These are phyloP conservation scores for Phyllosticta capitalensis DNA, from an alignment of 2,329 filamentous ascomycete genomes.

Conservation along the genomic window DNA sequence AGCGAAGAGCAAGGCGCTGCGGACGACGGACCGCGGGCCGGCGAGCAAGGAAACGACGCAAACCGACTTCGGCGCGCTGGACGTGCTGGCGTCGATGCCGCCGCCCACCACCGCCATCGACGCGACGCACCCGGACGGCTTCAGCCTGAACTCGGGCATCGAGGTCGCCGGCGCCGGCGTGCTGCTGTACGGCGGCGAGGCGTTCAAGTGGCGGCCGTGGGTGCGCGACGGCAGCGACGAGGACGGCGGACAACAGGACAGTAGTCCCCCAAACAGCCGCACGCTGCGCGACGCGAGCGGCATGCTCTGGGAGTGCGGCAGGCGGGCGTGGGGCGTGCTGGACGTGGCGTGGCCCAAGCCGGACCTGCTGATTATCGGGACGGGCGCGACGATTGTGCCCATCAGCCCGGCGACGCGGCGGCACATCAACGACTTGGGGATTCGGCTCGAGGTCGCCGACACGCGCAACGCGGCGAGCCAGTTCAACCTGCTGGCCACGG, in stretches of 20 bases:
- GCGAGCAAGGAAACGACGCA: conserved; percentile 52
- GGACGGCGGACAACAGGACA: conserved; percentile 24
- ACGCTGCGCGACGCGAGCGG: conserved; percentile 63
- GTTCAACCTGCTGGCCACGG: conserved; percentile 91
- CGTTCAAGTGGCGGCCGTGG: conserved; percentile 85
- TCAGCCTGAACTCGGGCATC: conserved; percentile 74
- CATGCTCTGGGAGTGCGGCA: conserved; percentile 71
- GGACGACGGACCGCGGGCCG: conserved; percentile 50
- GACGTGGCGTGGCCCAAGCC: conserved; percentile 79
- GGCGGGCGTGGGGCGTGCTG: conserved; percentile 64
- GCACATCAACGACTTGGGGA: conserved; percentile 66
- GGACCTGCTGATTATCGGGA: conserved; percentile 86
- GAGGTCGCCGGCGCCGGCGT: conserved; percentile 61
- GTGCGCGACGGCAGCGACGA: conserved; percentile 32
- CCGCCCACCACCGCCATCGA: conserved; percentile 76
- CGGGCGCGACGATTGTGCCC: conserved; percentile 66
- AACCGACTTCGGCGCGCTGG: conserved; percentile 64
- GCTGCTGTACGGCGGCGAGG: conserved; percentile 75
- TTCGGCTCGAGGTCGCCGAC: conserved; percentile 80
- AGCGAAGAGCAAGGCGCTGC: conserved; percentile 23
- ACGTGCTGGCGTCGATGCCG: conserved; percentile 69
- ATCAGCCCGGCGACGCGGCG: conserved; percentile 65
- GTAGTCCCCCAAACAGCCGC: neutral
- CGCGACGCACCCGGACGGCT: conserved; percentile 71
- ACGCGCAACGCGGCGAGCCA: conserved; percentile 89